phyloP scores from a whole-genome alignment of 2,329 filamentous ascomycete species.

The Exophiala sp. region DNA sequence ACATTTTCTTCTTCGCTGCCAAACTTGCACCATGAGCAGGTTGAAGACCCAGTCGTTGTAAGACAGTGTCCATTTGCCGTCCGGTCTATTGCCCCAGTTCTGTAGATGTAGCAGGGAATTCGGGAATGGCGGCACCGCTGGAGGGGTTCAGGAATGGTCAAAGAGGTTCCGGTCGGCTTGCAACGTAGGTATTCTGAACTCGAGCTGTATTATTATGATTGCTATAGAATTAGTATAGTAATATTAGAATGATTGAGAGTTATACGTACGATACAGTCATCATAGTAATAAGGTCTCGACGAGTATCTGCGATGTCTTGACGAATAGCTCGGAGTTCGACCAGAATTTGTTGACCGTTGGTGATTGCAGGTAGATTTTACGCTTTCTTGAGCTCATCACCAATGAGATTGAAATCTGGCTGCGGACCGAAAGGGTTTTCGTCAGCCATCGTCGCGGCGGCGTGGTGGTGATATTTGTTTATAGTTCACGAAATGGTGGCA shows the following conservation, averaged over 20 bases:
- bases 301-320: slow-evolving; percentile 15
- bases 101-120: slow-evolving; percentile 10
- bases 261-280: slow-evolving; percentile 14
- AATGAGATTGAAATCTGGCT: slow-evolving; percentile 12
- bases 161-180: slow-evolving; percentile 6
- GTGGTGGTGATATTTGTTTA: slow-evolving; percentile 5
- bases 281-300: slow-evolving; percentile 15
- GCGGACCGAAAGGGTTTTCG: slow-evolving; percentile 9
- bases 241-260: slow-evolving; percentile 8
- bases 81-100: slow-evolving; percentile 11
- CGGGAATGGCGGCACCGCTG: slow-evolving; percentile 8
- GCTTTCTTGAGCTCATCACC: slow-evolving; percentile 10
- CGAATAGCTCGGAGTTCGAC: slow-evolving; percentile 7
- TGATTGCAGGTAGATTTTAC: slow-evolving; percentile 10
- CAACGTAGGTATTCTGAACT: slow-evolving; percentile 8
- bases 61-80: slow-evolving; percentile 10
- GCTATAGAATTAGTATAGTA: slow-evolving; percentile 16
- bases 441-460: slow-evolving; percentile 12
- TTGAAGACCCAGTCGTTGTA: slow-evolving; percentile 9
- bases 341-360: slow-evolving; percentile 10
- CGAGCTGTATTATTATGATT: slow-evolving; percentile 14
- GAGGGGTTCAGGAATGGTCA: neutral
- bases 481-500: slow-evolving; percentile 10
- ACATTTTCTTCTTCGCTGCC: slow-evolving; percentile 9
- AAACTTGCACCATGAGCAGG: slow-evolving; percentile 9